Evolutionary conservation across 2,329 filamentous ascomycete genomes (phyloP), one percentile per base, ranked within the genome.

Genomic region (Penicillium palitans): DNA sequence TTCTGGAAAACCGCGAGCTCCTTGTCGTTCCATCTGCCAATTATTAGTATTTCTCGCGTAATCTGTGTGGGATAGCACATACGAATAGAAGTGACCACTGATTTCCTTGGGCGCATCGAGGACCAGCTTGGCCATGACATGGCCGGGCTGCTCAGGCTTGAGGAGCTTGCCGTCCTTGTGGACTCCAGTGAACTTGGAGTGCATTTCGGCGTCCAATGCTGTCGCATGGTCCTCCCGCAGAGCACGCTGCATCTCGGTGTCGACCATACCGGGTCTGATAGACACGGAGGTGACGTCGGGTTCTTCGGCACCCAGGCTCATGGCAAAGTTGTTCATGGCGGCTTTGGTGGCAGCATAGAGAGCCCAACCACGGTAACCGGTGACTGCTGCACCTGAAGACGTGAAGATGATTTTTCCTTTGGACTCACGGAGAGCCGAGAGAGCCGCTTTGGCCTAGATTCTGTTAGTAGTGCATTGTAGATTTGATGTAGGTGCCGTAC

Each of bases 101-200:
- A 97, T 75, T 19, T 87, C 83, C 55, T 78, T 84, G 4, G 84
- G 80, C 6, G 86, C 90, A 47, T 83, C 79, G 17, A 90, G 73
- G 0, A 87, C 88, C 61, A 98, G 79, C 68, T 85, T 89, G 3
- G 92, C 93, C 75, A 98, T 93, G 13, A 97, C 91, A 74, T 87
- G 80, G 0, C 91, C 93, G 0, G 93, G 90, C 75, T 92, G 88
- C 68, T 96, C 91, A 0, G 93, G 91, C 75, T 83, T 87, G 62
- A 97, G 79, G 50, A 98, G 76, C 50, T 83, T 84, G 15, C 92
- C 92, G 6, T 84, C 81, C 63, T 86, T 83, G 71, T 92, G 88
- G 17, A 90, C 82, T 1, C 84, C 80, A 13, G 85, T 80, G 68
- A 98, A 98, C 66, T 84, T 87, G 19, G 79, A 74, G 25, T 80